These are phyloP conservation scores for Solidago caesia DNA, from an alignment of 129 eudicot species.

Conservation along the genomic window DNA sequence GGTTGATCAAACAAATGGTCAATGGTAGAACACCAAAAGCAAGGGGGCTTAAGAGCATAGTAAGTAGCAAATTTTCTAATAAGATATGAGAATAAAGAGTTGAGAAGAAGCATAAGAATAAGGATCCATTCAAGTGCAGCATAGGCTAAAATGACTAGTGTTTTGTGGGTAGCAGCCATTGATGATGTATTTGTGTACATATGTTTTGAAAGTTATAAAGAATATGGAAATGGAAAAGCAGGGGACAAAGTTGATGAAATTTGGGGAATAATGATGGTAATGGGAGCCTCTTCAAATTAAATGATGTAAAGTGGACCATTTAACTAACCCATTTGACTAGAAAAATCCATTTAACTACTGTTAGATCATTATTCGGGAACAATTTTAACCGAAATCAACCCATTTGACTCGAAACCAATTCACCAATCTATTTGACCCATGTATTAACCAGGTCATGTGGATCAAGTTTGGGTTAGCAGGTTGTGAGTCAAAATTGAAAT, in stretches of 20 bases:
- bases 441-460: no score
- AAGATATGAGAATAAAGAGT: conserved; percentile 44
- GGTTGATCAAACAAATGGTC: conserved; percentile 44
- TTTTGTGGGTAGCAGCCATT: conserved; percentile 41
- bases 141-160: conserved; percentile 32
- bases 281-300: conserved; percentile 27
- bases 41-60: conserved; percentile 49
- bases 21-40: conserved; percentile 46
- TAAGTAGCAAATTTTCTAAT: conserved; percentile 41
- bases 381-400: no score
- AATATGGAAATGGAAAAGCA: conserved; percentile 17
- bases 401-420: no score
- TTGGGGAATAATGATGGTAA: conserved; percentile 34
- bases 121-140: conserved; percentile 53
- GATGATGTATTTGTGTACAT: conserved; percentile 23
- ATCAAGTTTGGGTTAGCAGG: no score
- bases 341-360: no score
- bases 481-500: no score
- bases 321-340: neutral
- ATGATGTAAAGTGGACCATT: conserved; percentile 12
- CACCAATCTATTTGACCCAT: no score
- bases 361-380: no score
- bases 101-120: conserved; percentile 47
- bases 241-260: conserved; percentile 43
- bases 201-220: conserved; percentile 26